Percentiles rank a stretch among this genome's conserved stretches.
These are phyloP conservation scores for Aurifilum marmelostoma DNA, from an alignment of 2,329 filamentous ascomycete genomes.

Conservation along the genomic window DNA sequence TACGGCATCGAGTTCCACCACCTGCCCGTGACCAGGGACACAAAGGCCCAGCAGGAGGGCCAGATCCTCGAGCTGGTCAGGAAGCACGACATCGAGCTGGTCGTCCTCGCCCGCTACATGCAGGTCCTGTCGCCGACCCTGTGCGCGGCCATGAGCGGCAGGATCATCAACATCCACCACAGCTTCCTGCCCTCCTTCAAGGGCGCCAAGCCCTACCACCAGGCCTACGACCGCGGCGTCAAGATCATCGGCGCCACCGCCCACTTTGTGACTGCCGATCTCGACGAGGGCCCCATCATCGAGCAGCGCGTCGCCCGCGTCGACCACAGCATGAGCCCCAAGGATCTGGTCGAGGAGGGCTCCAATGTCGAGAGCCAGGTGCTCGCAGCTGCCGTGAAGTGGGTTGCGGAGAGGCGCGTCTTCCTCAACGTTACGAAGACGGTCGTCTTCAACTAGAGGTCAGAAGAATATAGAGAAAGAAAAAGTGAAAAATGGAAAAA, in stretches of 20 bases:
- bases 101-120: slow-evolving; percentile 86
- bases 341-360: slow-evolving; percentile 77
- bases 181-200: slow-evolving; percentile 86
- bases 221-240: slow-evolving; percentile 82
- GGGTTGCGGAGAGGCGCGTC: slow-evolving; percentile 77
- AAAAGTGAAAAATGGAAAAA: no score
- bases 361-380: slow-evolving; percentile 86
- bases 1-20: slow-evolving; percentile 82
- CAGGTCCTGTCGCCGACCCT: slow-evolving; percentile 77
- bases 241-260: slow-evolving; percentile 88
- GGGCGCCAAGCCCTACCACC: slow-evolving; percentile 85
- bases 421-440: slow-evolving; percentile 81
- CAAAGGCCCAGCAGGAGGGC: slow-evolving; percentile 73
- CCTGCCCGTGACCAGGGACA: slow-evolving; percentile 77
- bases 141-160: slow-evolving; percentile 78
- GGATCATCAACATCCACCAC: slow-evolving; percentile 93
- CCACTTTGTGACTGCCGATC: slow-evolving; percentile 82
- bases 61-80: slow-evolving; percentile 72
- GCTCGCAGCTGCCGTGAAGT: slow-evolving; percentile 79
- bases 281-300: slow-evolving; percentile 87
- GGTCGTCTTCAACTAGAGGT: slow-evolving; percentile 65
- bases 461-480: background rate
- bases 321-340: slow-evolving; percentile 75
- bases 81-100: slow-evolving; percentile 72
- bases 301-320: slow-evolving; percentile 81